phyloP scores from a whole-genome alignment of 306 rosid genomes.

The Begonia loranthoides region DNA sequence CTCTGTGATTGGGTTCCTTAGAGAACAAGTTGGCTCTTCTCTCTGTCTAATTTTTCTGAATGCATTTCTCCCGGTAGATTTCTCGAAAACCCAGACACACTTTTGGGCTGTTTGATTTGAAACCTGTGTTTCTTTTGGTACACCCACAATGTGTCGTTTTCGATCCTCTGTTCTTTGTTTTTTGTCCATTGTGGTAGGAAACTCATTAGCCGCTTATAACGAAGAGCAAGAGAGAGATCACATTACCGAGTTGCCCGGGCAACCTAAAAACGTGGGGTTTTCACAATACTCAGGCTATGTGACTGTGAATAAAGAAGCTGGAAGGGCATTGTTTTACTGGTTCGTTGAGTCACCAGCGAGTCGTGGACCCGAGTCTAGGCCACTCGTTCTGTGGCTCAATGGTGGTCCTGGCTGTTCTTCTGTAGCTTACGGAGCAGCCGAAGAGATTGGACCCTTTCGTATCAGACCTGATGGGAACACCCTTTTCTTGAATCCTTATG shows the following conservation, averaged over 20 bases:
- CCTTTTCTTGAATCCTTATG: slow-evolving; percentile 70
- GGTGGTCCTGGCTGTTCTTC: slow-evolving; percentile 99
- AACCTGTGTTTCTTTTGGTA: background rate
- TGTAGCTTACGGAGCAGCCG: slow-evolving; percentile 88
- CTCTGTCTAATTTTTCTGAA: background rate
- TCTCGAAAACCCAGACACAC: background rate
- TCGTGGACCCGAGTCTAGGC: slow-evolving; percentile 53
- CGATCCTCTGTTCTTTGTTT: slow-evolving; percentile 24
- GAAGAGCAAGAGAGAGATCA: slow-evolving; percentile 65
- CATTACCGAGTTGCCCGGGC: slow-evolving; percentile 63
- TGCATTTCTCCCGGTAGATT: background rate
- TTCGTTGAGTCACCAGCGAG: slow-evolving; percentile 53
- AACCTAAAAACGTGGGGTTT: slow-evolving; percentile 59
- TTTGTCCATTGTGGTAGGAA: slow-evolving; percentile 27
- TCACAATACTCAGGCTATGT: slow-evolving; percentile 87
- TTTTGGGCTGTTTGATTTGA: background rate
- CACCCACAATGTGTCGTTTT: slow-evolving; percentile 28
- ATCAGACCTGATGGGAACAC: slow-evolving; percentile 71
- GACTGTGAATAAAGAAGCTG: slow-evolving; percentile 57
- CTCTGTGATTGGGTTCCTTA: background rate
- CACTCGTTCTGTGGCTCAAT: slow-evolving; percentile 88
- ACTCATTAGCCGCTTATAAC: slow-evolving; percentile 25
- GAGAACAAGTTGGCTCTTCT: background rate
- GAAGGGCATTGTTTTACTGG: slow-evolving; percentile 94
- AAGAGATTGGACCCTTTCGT: slow-evolving; percentile 87